Base-by-base conservation (phyloP, 2,329 filamentous ascomycete genomes). In the Ophiosphaerella herpotricha region DNA sequence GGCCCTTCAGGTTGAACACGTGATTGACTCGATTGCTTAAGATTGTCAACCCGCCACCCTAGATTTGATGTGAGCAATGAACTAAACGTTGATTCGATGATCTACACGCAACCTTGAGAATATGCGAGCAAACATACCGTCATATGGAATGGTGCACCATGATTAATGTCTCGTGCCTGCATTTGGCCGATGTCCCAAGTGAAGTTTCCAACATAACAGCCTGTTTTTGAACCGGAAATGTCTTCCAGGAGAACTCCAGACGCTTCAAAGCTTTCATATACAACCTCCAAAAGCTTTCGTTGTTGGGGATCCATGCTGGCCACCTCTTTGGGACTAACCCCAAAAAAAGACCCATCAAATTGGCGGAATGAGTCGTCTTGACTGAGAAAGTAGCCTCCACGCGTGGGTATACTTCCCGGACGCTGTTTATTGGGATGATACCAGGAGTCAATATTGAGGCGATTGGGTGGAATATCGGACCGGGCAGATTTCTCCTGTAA, bases 11-110 rank as follows among this genome's bases (percentile, higher is more conserved):
- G 38, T 67, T 49, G 18, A 55, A 52, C 37, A 63, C 57, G 36
- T 69, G 60, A 1, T 57, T 58, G 11, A 69, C 21, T 0, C 64
- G 58, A 42, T 70, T 68, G 1, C 12, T 12, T 18, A 41, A 18
- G 6, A 41, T 41, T 2, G 12, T 32, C 8, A 18, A 18, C 16
- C 23, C 11, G 4, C 26, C n/a, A 18, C 2, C 4, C 7, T 18
- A 18, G 16, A 18, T 18, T 18, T 18, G 2, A 18, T 18, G 16
- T 18, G 16, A 18, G 16, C 16, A 18, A 18, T 3, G 16, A 18
- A 2, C 2, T 18, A 18, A 18, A 2, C 16, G 16, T 18, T 18
- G 16, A 18, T 18, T 18, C 3, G 16, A 18, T 18, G 16, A 18
- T 18, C 16, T 18, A 18, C 39, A n/a, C 2, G 39, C 32, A 7